Conservation (phyloP, 106 monocot species). For the Chionographis japonica region DNA sequence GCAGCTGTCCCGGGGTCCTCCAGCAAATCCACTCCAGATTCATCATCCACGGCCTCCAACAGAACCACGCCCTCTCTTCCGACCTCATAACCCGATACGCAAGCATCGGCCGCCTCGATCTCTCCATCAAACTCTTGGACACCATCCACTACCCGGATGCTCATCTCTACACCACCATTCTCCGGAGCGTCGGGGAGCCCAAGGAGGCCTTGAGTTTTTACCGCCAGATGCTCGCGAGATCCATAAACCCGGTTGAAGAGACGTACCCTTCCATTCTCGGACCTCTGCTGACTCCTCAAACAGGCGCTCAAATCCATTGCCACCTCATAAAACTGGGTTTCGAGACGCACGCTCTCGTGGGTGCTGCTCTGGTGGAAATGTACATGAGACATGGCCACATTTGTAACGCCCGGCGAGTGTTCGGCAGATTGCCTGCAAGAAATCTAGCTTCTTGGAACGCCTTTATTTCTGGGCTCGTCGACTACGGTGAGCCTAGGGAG, state of each 20-base stretch:
- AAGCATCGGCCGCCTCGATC: conserved; percentile 13
- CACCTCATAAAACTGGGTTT: conserved; percentile 18
- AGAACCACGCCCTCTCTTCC: conserved; percentile 20
- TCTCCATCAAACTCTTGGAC: conserved; percentile 18
- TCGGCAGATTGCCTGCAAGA: conserved; percentile 1
- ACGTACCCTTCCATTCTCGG: conserved; percentile 3
- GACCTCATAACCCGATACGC: conserved; percentile 20
- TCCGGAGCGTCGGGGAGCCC: background rate
- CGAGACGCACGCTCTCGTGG: conserved; percentile 2
- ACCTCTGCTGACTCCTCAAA: background rate
- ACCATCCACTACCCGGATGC: conserved; percentile 6
- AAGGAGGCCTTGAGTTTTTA: background rate
- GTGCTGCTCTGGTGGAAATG: conserved; percentile 4
- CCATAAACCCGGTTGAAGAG: background rate
- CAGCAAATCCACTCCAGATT: conserved; percentile 28
- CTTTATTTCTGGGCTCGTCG: conserved; percentile 1
- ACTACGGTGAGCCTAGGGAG: conserved; percentile 7
- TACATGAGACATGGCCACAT: conserved; percentile 8
- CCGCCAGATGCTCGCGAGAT: conserved; percentile 9
- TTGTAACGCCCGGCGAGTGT: background rate
- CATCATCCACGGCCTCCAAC: conserved; percentile 33
- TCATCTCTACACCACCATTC: conserved; percentile 11
- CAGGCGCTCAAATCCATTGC: conserved; percentile 9
- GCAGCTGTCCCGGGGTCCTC: conserved; percentile 15
- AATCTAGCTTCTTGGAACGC: conserved; percentile 17